A percentile compares a stretch with the other conserved stretches of the same genome.
Evolutionary conservation across 495 filamentous ascomycete genomes (phyloP).

Genomic region (Aspergillus mulundensis): DNA sequence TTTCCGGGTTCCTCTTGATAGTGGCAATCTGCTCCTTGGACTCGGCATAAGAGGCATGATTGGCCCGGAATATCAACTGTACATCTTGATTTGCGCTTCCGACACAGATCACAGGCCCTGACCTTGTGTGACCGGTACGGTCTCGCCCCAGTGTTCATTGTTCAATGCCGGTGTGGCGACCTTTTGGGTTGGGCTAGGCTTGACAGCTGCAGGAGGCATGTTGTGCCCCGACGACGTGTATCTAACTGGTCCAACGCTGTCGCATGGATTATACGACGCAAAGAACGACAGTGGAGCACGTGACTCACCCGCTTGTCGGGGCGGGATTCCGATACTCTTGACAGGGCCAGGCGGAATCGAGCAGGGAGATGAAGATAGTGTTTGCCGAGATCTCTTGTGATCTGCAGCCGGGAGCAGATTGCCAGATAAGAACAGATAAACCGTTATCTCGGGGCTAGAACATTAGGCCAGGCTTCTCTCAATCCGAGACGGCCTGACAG

Average conservation of each 20-base stretch:
- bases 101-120: constrained; percentile 49
- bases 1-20: constrained; percentile 39
- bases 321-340: not conserved
- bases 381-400: not conserved
- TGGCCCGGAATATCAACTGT: constrained; percentile 46
- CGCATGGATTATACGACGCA: constrained; percentile 3
- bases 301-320: not conserved
- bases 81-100: constrained; percentile 50
- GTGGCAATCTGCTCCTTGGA: constrained; percentile 47
- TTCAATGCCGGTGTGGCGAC: constrained; percentile 40
- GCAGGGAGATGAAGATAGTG: not conserved
- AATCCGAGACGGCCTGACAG: not conserved
- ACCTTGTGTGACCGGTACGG: constrained; percentile 52
- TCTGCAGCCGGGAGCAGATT: constrained; percentile 3
- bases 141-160: constrained; percentile 42
- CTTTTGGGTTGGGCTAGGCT: constrained; percentile 33
- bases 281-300: constrained; percentile 5
- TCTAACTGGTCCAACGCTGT: not conserved
- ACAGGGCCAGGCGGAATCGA: not conserved
- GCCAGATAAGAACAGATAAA: not conserved
- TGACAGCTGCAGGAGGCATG: constrained; percentile 36
- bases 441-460: not conserved
- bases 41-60: constrained; percentile 47
- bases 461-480: constrained; percentile 1
- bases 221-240: constrained; percentile 20